Base-by-base conservation (phyloP, 2,329 filamentous ascomycete genomes). In the Diaporthe caulivora region DNA sequence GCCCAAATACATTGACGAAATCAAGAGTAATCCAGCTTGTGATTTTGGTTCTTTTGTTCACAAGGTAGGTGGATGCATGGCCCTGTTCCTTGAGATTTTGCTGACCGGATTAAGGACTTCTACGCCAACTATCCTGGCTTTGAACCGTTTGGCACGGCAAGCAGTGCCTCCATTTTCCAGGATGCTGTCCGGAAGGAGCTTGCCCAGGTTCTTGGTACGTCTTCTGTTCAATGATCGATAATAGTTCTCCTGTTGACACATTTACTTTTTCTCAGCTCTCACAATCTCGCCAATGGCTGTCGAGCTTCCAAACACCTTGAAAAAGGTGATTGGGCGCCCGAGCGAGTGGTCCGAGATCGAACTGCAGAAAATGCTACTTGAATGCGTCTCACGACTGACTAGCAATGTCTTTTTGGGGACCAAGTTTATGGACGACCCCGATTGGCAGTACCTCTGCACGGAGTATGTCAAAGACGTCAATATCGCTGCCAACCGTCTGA, bases 131-230 rank as follows among this genome's bases (percentile, higher is more conserved):
- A 70, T 51, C 68, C 68, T 10, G 68, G 68, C 1, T 70, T 70
- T n/a, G 68, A 70, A 18, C 49, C 31, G 0, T 70, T 70, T 44
- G 31, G 40, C 40, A 51, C 68, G 10, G 26, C 54, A 26, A 47
- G 2, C 9, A 60, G 15, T 21, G 26, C 21, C n/a, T 44, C 44
- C 1, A 44, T 70, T 34, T 49, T 70, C 29, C 53, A 58, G 40
- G 42, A 70, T 47, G 68, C 54, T 31, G n/a, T 70, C 31, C 44
- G 54, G 8, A 70, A 70, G 29, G 53, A 70, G 34, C 49, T 70
- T 5, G n/a, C 68, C 6, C 37, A 47, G 40, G 68, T 70, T 5
- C 53, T 70, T 17, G 40, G 68, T 60, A 47, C 17, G 67, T 55
- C 29, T 21, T n/a, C 18, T 49, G 7, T 18, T 24, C 21, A n/a